Percentiles rank a stretch among this genome's conserved stretches.
phyloP scores from a whole-genome alignment of 1,139 yeast species.

The Hanseniaspora gamundiae region DNA sequence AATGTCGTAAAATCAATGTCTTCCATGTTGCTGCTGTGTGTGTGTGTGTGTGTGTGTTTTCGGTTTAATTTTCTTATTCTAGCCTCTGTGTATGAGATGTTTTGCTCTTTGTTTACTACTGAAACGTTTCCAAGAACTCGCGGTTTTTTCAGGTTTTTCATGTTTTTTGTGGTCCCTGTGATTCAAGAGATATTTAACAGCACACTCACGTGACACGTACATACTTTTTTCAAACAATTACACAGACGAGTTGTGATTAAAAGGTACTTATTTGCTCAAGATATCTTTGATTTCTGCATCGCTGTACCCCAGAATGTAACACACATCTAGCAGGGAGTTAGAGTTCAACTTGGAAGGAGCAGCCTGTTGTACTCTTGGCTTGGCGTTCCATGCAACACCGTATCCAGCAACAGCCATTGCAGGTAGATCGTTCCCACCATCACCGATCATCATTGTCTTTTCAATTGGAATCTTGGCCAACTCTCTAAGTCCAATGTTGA shows the following conservation, averaged over 20 bases:
- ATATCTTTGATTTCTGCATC: conserved; percentile 41
- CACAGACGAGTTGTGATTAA: too few species aligned
- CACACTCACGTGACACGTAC: too few species aligned
- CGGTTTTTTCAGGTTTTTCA: too few species aligned
- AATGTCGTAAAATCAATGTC: conserved; percentile 51
- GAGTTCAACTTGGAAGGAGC: conserved; percentile 82
- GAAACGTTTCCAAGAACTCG: too few species aligned
- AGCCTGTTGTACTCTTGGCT: conserved; percentile 69
- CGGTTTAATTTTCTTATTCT: too few species aligned
- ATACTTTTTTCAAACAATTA: too few species aligned
- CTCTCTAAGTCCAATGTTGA: too few species aligned
- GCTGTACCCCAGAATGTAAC: conserved; percentile 69
- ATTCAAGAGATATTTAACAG: too few species aligned
- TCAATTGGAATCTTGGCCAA: conserved; percentile 44
- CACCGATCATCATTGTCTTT: conserved; percentile 80
- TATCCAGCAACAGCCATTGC: conserved; percentile 92
- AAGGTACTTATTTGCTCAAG: not conserved
- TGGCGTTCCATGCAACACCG: conserved; percentile 97
- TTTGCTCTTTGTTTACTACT: too few species aligned
- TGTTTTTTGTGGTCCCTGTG: too few species aligned
- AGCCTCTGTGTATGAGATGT: too few species aligned
- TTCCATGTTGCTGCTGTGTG: conserved; percentile 1
- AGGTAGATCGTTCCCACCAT: conserved; percentile 89
- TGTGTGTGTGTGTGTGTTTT: not conserved
- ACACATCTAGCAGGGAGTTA: conserved; percentile 51